A percentile compares a stretch with the other conserved stretches of the same genome.
Conservation (phyloP, 2,329 filamentous ascomycete species). For the Xylogone sp. region DNA sequence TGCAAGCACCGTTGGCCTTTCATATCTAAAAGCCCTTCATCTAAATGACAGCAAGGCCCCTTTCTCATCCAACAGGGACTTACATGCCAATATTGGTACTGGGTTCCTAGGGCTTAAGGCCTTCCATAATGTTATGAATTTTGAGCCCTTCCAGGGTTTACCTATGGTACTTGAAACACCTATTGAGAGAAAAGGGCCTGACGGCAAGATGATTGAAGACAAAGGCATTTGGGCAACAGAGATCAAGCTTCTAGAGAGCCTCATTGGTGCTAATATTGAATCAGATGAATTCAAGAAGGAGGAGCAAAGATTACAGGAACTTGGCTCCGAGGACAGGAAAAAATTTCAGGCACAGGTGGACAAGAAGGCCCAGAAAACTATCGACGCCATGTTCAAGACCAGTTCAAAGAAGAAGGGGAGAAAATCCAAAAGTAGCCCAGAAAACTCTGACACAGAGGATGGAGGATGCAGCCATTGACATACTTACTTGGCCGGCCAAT, state of each 20-base stretch:
- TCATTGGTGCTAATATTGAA: slow-evolving; percentile 80
- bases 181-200: slow-evolving; percentile 65
- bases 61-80: slow-evolving; percentile 72
- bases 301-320: slow-evolving; percentile 61
- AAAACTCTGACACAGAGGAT: slow-evolving; percentile 15
- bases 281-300: slow-evolving; percentile 66
- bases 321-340: slow-evolving; percentile 67
- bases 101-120: slow-evolving; percentile 87
- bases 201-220: slow-evolving; percentile 70
- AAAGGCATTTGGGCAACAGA: slow-evolving; percentile 85
- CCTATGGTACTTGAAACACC: slow-evolving; percentile 98
- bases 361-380: slow-evolving; percentile 54
- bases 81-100: slow-evolving; percentile 95
- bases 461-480: slow-evolving; percentile 23
- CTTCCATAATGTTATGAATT: slow-evolving; percentile 90
- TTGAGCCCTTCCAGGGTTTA: slow-evolving; percentile 67
- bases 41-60: slow-evolving; percentile 96
- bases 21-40: slow-evolving; percentile 83
- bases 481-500: not conserved
- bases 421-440: slow-evolving; percentile 13
- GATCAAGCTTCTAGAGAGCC: slow-evolving; percentile 87
- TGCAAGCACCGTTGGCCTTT: slow-evolving; percentile 69
- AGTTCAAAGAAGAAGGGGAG: slow-evolving; percentile 33
- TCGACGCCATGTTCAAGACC: slow-evolving; percentile 34
- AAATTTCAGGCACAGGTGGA: slow-evolving; percentile 78